These are phyloP conservation scores for Fraxinus dipetala DNA, from an alignment of 305 asterid species.

Conservation along the genomic window DNA sequence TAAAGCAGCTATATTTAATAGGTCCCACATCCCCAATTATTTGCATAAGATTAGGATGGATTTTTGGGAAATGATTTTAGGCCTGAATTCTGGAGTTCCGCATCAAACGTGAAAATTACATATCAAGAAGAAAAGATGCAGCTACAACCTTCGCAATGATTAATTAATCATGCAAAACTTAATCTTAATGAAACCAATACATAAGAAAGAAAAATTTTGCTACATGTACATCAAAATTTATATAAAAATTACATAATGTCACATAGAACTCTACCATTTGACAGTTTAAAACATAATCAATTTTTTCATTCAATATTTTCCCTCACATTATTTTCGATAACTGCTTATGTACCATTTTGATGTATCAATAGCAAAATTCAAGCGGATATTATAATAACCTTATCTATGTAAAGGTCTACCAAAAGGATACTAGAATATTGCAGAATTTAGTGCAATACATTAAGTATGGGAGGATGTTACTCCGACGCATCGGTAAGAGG, in stretches of 20 bases:
- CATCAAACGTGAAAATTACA: slow-evolving; percentile 31
- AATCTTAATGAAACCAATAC: neutral
- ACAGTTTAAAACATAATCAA: too few species aligned
- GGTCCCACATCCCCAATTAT: slow-evolving; percentile 40
- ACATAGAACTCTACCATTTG: too few species aligned
- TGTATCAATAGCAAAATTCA: too few species aligned
- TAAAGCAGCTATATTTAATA: neutral
- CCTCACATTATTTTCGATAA: too few species aligned
- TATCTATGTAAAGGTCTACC: neutral
- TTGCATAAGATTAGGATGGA: slow-evolving; percentile 33
- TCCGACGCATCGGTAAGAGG: neutral
- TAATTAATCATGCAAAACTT: slow-evolving; percentile 23
- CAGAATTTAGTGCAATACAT: neutral
- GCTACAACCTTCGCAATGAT: slow-evolving; percentile 32
- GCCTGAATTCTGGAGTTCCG: slow-evolving; percentile 22
- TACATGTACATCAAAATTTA: too few species aligned
- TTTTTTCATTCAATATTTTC: too few species aligned
- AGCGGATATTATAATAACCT: neutral
- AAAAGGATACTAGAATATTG: neutral
- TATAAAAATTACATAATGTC: too few species aligned
- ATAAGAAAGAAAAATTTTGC: too few species aligned
- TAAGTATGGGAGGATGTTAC: neutral
- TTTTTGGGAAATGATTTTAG: slow-evolving; percentile 22
- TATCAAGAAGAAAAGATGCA: slow-evolving; percentile 16
- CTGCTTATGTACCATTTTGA: too few species aligned